A percentile compares a stretch with the other conserved stretches of the same genome.
Conservation (phyloP, 1,139 yeast species). For the Suhomyces maxii region DNA sequence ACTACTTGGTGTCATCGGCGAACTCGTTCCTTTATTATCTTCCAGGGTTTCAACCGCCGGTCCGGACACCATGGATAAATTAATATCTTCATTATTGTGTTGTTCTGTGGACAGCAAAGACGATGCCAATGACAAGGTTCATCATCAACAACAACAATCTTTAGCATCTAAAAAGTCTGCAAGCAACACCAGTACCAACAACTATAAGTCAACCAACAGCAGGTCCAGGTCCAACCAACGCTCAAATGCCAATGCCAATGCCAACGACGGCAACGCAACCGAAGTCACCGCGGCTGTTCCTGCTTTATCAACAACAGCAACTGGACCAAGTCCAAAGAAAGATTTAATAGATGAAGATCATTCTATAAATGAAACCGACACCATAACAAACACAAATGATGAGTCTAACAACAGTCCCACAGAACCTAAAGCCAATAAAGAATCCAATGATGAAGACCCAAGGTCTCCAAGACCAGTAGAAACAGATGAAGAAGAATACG, state of each 20-base stretch:
- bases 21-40: background rate
- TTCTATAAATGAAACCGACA: constrained; percentile 45
- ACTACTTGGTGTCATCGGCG: constrained; percentile 1
- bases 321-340: constrained; percentile 18
- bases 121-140: constrained; percentile 30
- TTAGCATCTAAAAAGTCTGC: constrained; percentile 7
- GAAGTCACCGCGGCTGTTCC: constrained; percentile 12
- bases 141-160: constrained; percentile 15
- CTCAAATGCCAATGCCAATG: constrained; percentile 1
- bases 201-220: constrained; percentile 4
- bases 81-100: constrained; percentile 40
- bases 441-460: constrained; percentile 6
- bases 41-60: constrained; percentile 9
- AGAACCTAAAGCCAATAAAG: constrained; percentile 5
- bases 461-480: constrained; percentile 6
- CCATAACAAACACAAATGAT: constrained; percentile 45
- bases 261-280: constrained; percentile 7
- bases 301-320: constrained; percentile 3
- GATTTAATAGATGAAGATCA: constrained; percentile 42
- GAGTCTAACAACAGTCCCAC: constrained; percentile 19
- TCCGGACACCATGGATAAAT: constrained; percentile 22
- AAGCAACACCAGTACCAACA: constrained; percentile 4
- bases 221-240: constrained; percentile 1
- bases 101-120: constrained; percentile 41
- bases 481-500: constrained; percentile 21